Evolutionary conservation across 805 yeast genomes (phyloP).

Genomic region (Candida ascalaphidarum): DNA sequence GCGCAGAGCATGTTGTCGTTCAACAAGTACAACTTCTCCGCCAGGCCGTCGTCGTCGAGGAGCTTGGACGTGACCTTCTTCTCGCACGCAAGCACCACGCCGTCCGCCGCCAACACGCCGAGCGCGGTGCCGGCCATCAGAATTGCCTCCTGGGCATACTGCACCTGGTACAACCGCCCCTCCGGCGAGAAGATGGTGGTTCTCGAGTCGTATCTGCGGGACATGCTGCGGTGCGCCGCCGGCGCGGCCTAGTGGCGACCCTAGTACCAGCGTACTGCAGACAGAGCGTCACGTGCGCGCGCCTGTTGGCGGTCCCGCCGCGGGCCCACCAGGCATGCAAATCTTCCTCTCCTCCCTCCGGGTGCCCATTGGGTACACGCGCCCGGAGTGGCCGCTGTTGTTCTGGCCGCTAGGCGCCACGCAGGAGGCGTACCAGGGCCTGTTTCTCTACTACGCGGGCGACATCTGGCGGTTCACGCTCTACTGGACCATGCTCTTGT

Average conservation of each 20-base stretch:
- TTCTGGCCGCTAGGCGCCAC: constrained; percentile 54
- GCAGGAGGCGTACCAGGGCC: constrained; percentile 29
- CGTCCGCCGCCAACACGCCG: constrained; percentile 69
- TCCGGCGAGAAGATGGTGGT: constrained; percentile 99
- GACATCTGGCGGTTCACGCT: constrained; percentile 84
- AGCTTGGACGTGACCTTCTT: constrained; percentile 89
- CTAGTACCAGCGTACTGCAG: no score
- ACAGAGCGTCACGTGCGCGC: no score
- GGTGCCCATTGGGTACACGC: constrained; percentile 72
- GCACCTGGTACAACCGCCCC: constrained; percentile 95
- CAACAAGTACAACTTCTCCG: constrained; percentile 84
- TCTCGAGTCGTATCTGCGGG: constrained; percentile 98
- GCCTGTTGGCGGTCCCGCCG: no score
- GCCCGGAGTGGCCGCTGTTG: constrained; percentile 77
- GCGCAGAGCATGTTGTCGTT: constrained; percentile 81
- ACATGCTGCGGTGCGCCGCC: constrained; percentile 41
- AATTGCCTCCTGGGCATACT: constrained; percentile 90
- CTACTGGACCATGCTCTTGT: constrained; percentile 71
- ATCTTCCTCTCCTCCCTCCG: constrained; percentile 36
- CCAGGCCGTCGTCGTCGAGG: constrained; percentile 86
- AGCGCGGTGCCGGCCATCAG: constrained; percentile 79
- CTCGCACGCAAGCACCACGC: constrained; percentile 95
- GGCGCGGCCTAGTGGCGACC: no score
- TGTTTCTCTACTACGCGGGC: constrained; percentile 55
- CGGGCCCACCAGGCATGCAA: no score